Conservation (phyloP, 1,284 basidiomycete genomes). For the Trametes sp. region DNA sequence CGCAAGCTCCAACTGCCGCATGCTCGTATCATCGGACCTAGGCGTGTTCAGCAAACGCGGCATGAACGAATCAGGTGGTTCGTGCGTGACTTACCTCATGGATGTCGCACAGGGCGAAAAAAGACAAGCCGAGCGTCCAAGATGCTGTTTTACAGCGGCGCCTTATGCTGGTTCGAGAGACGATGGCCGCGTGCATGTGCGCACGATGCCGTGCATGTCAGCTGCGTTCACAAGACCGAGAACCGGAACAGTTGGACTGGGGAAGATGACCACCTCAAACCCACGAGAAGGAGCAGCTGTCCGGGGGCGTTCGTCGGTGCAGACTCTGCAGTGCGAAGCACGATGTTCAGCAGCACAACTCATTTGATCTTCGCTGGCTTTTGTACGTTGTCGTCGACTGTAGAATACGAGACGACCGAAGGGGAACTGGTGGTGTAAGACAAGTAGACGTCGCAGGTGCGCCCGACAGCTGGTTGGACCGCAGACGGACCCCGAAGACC, state of each 20-base stretch:
- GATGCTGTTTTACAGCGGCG: not conserved
- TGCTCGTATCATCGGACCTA: not conserved
- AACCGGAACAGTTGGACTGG: too few relatives aligned
- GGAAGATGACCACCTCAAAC: too few relatives aligned
- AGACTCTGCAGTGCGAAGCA: too few relatives aligned
- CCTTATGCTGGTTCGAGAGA: not conserved
- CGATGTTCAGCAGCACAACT: too few relatives aligned
- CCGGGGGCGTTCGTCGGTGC: too few relatives aligned
- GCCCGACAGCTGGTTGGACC: not conserved
- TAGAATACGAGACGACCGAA: too few relatives aligned
- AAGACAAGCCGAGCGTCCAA: not conserved
- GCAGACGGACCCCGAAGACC: slow-evolving; percentile 20
- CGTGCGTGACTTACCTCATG: slow-evolving; percentile 16
- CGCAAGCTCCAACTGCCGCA: not conserved
- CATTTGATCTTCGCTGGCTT: too few relatives aligned
- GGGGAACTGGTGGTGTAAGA: not conserved
- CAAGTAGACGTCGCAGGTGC: not conserved
- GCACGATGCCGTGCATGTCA: too few relatives aligned
- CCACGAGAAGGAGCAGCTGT: too few relatives aligned
- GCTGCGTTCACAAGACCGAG: too few relatives aligned
- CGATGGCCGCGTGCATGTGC: too few relatives aligned
- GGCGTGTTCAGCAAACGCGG: not conserved
- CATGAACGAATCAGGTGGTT: slow-evolving; percentile 2
- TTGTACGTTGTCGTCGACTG: too few relatives aligned
- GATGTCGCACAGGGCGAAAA: not conserved